Conservation (phyloP, 2,329 filamentous ascomycete species). For the Huntiella savannae region DNA sequence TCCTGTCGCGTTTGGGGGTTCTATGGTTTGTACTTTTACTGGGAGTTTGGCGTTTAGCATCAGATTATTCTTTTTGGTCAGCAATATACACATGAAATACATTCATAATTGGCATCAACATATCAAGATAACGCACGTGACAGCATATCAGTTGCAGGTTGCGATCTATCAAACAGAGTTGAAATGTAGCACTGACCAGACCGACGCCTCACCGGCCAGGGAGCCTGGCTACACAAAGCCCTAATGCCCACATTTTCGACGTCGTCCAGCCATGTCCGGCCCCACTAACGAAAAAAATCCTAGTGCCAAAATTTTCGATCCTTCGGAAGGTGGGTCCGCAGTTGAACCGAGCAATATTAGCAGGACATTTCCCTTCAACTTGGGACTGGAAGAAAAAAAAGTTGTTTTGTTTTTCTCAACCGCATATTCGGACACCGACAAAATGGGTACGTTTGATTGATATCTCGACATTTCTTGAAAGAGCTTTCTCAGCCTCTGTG, state of each 20-base stretch:
- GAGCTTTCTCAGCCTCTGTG: conserved; percentile 23
- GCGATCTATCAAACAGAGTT: background rate
- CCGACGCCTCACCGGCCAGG: conserved; percentile 1
- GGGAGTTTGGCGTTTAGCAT: no score
- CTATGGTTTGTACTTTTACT: no score
- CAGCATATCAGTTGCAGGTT: background rate
- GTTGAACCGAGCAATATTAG: background rate
- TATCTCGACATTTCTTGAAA: conserved; percentile 10
- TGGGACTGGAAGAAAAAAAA: background rate
- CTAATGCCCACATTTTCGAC: conserved; percentile 9
- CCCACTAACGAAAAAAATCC: conserved; percentile 4
- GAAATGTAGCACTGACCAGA: background rate
- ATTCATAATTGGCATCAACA: no score
- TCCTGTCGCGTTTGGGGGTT: no score
- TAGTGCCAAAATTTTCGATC: background rate
- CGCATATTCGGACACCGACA: conserved; percentile 11
- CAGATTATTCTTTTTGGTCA: no score
- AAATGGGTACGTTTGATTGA: conserved; percentile 12
- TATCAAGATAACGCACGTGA: no score
- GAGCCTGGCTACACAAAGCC: conserved; percentile 2
- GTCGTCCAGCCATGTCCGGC: background rate
- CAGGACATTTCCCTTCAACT: conserved; percentile 1
- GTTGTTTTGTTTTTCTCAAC: conserved; percentile 3
- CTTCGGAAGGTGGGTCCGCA: background rate
- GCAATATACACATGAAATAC: no score